These are phyloP conservation scores for Penicillium brasilianum DNA, from an alignment of 2,329 filamentous ascomycete species.

Conservation along the genomic window DNA sequence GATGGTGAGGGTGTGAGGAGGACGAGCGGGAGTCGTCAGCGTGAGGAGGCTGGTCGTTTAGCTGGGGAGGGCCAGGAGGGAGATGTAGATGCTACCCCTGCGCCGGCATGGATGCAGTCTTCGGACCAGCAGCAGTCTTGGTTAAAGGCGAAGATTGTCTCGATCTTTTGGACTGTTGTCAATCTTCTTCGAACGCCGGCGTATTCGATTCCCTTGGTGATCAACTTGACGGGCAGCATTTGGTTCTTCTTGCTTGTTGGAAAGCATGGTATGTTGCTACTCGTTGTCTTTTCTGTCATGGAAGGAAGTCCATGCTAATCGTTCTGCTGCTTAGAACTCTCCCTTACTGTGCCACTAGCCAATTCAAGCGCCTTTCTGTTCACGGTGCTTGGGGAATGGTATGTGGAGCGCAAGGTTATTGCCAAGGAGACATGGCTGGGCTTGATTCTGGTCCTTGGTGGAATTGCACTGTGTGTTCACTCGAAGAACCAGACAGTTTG, in stretches of 20 bases:
- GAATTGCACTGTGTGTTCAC: conserved; percentile 83
- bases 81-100: conserved; percentile 23
- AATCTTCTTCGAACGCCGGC: conserved; percentile 80
- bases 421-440: conserved; percentile 82
- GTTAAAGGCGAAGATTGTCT: conserved; percentile 66
- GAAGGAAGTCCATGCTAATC: conserved; percentile 3
- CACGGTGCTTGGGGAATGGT: conserved; percentile 93
- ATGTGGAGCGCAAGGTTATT: conserved; percentile 89
- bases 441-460: conserved; percentile 76
- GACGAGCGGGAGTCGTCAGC: conserved; percentile 23
- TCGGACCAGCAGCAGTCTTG: conserved; percentile 52
- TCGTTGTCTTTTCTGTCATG: too few relatives aligned
- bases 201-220: conserved; percentile 81
- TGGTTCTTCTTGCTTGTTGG: conserved; percentile 98
- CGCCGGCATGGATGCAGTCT: conserved; percentile 39
- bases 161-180: conserved; percentile 72
- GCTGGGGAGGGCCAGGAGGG: conserved; percentile 45
- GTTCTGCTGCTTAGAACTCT: conserved; percentile 67
- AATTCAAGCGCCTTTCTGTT: conserved; percentile 96
- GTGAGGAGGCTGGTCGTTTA: conserved; percentile 49
- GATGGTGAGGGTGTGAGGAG: conserved; percentile 4
- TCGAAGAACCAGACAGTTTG: conserved; percentile 42
- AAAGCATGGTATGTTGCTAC: conserved; percentile 72
- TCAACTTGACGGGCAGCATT: conserved; percentile 90
- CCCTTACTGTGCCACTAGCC: conserved; percentile 90